Conservation (phyloP, 257 asterid genomes). For the Linaria vulgaris region DNA sequence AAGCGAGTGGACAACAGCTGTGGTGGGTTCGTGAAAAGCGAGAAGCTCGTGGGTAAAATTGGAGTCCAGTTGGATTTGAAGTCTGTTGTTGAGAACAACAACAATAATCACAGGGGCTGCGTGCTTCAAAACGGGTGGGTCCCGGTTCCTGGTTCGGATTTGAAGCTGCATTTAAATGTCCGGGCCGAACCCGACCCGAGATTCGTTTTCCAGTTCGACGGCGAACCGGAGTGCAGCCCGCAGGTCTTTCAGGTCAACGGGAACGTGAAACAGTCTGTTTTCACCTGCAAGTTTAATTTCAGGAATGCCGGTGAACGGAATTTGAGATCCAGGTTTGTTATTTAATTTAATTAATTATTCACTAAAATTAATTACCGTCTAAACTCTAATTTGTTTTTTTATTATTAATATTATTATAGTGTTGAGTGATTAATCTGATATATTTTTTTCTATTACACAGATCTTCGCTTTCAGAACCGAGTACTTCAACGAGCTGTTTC, state of each 20-base stretch:
- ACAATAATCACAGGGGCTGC: slow-evolving; percentile 31
- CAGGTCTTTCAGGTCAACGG: slow-evolving; percentile 97
- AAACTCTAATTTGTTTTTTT: too few relatives aligned
- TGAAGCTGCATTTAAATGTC: slow-evolving; percentile 59
- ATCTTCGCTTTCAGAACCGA: slow-evolving; percentile 69
- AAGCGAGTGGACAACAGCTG: slow-evolving; percentile 31
- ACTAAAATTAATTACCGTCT: too few relatives aligned
- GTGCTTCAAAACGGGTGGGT: slow-evolving; percentile 88
- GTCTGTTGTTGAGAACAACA: slow-evolving; percentile 43
- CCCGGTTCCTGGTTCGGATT: slow-evolving; percentile 36
- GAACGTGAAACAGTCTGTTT: slow-evolving; percentile 81
- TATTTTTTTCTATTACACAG: slow-evolving; percentile 39
- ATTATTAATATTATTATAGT: too few relatives aligned
- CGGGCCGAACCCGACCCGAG: slow-evolving; percentile 93
- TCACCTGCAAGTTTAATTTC: slow-evolving; percentile 85
- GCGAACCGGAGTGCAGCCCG: slow-evolving; percentile 98
- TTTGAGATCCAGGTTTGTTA: slow-evolving; percentile 75
- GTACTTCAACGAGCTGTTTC: slow-evolving; percentile 68
- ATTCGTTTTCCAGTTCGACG: slow-evolving; percentile 89
- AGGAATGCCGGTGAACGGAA: slow-evolving; percentile 62
- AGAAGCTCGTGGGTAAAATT: slow-evolving; percentile 59
- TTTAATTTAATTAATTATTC: background rate
- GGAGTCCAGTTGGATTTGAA: slow-evolving; percentile 64
- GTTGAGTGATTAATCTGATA: too few relatives aligned
- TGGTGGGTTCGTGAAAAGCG: slow-evolving; percentile 33